Evolutionary conservation across 176 grass and related monocot genomes (phyloP).

Genomic region (Oropetium thomaeum): DNA sequence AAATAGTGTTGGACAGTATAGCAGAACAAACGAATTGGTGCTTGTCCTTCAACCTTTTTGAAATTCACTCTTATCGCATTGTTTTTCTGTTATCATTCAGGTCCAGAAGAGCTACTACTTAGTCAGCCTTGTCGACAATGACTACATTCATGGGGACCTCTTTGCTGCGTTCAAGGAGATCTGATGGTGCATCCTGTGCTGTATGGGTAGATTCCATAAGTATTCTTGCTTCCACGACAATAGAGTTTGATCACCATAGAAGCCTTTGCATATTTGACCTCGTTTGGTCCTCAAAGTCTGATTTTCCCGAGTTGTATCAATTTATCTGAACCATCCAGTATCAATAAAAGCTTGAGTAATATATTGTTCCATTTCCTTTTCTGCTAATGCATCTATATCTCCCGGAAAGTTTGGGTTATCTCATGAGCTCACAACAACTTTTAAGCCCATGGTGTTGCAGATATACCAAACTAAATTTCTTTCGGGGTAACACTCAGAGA

Average conservation of each 20-base stretch:
- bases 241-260: neutral
- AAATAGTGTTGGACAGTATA: neutral
- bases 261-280: slow-evolving; percentile 8
- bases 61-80: neutral
- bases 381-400: no score
- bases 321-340: slow-evolving; percentile 15
- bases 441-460: no score
- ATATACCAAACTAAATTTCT: no score
- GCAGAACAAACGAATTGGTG: neutral
- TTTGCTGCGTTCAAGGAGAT: slow-evolving; percentile 69
- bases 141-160: slow-evolving; percentile 66
- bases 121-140: slow-evolving; percentile 83
- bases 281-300: neutral
- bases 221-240: slow-evolving; percentile 17
- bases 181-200: slow-evolving; percentile 30
- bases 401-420: no score
- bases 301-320: slow-evolving; percentile 27
- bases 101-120: slow-evolving; percentile 60
- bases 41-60: neutral
- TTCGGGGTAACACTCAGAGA: no score
- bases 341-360: slow-evolving; percentile 33
- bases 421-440: no score
- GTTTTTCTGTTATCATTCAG: slow-evolving; percentile 33
- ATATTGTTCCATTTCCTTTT: neutral
- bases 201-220: neutral